Base-by-base conservation (phyloP, 495 filamentous ascomycete species). In the Neurospora sp. region DNA sequence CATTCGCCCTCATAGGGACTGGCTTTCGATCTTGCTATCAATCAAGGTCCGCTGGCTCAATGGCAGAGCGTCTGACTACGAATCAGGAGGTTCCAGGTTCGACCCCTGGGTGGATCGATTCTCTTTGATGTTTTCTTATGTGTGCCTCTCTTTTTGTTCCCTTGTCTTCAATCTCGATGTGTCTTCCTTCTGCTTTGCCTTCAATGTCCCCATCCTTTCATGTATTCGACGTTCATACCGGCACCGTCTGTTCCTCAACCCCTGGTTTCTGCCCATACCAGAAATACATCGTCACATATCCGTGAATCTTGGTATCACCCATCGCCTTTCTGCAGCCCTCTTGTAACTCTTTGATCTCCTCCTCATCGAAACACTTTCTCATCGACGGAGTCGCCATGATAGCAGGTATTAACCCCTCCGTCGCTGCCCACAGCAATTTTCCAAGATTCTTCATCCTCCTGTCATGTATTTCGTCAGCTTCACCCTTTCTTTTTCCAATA, bases 321-420 rank as follows among this genome's bases (percentile, higher is more conserved):
- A 91, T 72, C 59, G 87, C 88, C n/a, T 82, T 83, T 46, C 86
- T 83, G 4, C 89, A 83, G 16, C 87, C 81, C 11, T 83, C 85
- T 4, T 88, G 79, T 70, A 90, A 82, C 10, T 83, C 83, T 74
- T 90, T 84, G 31, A 88, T 84, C 76, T 91, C 82, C 27, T 83
- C 83, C 38, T 72, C 80, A 16, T 31, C 54, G 12, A 20, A 46
- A 62, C 73, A 74, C 20, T 66, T 40, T 12, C 39, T 16, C 27
- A 66, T 42, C 0, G 62, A 35, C 0, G 70, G 16, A 2, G 70
- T 83, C 85, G 87, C 89, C 3, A 87, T 86, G 16, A 88, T 82
- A n/a, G 86, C 82, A 20, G 84, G 84, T 74, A 90, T 74, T 39
- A 85, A 71, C 66, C 79, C 79, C 59, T 85, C 84, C 42, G 81